Evolutionary conservation across 169 alveolate species (phyloP).

Genomic region (Cryptosporidium canis): DNA sequence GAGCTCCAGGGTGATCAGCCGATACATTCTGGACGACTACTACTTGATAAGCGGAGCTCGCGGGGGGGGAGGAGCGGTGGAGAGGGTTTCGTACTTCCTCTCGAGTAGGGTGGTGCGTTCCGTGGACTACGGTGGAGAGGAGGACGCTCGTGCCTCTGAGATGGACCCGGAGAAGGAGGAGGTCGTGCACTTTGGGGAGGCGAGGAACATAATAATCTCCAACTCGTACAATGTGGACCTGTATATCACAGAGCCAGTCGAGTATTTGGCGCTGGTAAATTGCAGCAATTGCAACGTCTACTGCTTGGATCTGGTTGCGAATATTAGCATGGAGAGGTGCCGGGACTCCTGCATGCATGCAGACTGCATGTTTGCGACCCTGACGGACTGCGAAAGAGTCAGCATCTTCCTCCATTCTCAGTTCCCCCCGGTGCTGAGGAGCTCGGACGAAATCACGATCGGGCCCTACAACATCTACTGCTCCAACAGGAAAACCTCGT

Average conservation of each 20-base stretch:
- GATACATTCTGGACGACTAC: neutral
- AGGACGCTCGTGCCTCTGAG: neutral
- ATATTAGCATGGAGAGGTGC: constrained; percentile 4
- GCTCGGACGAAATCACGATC: neutral
- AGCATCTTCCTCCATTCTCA: constrained; percentile 29
- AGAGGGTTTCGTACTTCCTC: neutral
- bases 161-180: neutral
- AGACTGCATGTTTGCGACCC: constrained; percentile 19
- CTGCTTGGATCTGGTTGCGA: constrained; percentile 8
- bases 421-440: constrained; percentile 26
- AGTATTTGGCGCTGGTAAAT: neutral
- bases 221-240: neutral
- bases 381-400: neutral
- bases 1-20: constrained; percentile 9
- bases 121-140: neutral
- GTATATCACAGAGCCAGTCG: constrained; percentile 25
- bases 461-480: constrained; percentile 61
- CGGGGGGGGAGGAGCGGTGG: neutral
- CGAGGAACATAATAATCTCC: constrained; percentile 1
- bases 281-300: constrained; percentile 5
- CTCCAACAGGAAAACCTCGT: constrained; percentile 25
- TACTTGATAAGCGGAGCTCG: neutral
- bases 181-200: neutral
- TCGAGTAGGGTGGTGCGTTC: neutral
- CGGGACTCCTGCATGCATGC: neutral